Evolutionary conservation across 176 grass and related monocot species (phyloP).

Genomic region (Rhynchospora breviuscula): DNA sequence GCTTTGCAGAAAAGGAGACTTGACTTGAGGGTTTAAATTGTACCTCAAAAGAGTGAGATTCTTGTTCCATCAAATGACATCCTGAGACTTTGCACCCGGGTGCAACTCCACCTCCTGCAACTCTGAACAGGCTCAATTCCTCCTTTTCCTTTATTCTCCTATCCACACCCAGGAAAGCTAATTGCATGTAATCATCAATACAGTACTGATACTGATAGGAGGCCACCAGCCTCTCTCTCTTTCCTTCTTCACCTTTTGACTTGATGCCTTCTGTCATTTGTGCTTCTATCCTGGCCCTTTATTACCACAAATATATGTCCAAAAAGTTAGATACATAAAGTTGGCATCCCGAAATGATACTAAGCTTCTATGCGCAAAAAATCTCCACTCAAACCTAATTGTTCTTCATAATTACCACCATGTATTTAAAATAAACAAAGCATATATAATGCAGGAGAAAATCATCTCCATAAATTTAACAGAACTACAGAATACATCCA

Average conservation of each 20-base stretch:
- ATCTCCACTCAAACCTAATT: not conserved
- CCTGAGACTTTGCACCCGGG: constrained; percentile 50
- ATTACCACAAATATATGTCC: constrained; percentile 20
- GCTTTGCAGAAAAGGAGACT: constrained; percentile 34
- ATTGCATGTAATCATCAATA: constrained; percentile 82
- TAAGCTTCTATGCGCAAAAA: not conserved
- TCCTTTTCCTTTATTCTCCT: constrained; percentile 67
- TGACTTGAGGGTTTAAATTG: constrained; percentile 19
- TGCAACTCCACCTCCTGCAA: constrained; percentile 33
- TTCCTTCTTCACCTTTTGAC: constrained; percentile 54
- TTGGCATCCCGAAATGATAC: constrained; percentile 4
- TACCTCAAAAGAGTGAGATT: constrained; percentile 87
- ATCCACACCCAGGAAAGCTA: constrained; percentile 32
- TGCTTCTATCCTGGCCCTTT: constrained; percentile 55
- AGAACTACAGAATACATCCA: not conserved
- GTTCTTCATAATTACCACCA: not conserved
- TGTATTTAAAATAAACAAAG: not conserved
- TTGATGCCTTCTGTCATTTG: constrained; percentile 38
- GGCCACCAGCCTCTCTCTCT: constrained; percentile 44
- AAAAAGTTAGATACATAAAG: constrained; percentile 10
- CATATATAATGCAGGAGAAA: not conserved
- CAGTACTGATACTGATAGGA: constrained; percentile 37
- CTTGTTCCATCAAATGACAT: constrained; percentile 39
- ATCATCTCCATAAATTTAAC: not conserved
- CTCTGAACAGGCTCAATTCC: constrained; percentile 52